phyloP scores from a whole-genome alignment of 2,329 filamentous ascomycete species.

The Aspergillus hortae region DNA sequence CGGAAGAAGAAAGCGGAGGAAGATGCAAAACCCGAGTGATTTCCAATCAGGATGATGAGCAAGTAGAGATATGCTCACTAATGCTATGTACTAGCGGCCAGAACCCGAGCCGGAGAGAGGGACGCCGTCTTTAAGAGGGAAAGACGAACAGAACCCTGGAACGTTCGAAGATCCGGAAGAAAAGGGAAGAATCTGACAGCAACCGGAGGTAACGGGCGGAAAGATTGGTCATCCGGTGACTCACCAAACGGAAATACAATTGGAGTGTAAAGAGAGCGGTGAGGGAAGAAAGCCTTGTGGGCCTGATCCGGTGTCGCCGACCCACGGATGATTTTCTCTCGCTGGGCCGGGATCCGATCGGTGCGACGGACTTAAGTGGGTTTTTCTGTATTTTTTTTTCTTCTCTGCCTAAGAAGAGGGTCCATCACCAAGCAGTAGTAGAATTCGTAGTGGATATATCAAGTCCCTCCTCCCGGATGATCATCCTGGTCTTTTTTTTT shows the following conservation, averaged over 20 bases:
- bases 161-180: constrained; percentile 5
- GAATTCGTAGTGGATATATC: constrained; percentile 18
- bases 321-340: constrained; percentile 1
- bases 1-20: no score
- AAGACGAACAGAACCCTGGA: constrained; percentile 2
- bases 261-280: constrained; percentile 9
- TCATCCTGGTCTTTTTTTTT: neutral
- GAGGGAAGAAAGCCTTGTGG: neutral
- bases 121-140: neutral
- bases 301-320: neutral
- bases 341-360: constrained; percentile 9
- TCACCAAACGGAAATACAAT: constrained; percentile 2
- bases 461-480: constrained; percentile 8
- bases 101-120: neutral
- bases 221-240: constrained; percentile 22
- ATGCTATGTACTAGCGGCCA: no score
- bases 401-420: constrained; percentile 2
- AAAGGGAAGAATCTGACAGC: neutral
- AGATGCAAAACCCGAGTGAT: no score
- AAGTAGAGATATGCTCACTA: no score
- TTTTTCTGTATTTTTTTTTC: neutral
- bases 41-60: no score
- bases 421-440: constrained; percentile 3
- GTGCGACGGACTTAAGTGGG: constrained; percentile 9
- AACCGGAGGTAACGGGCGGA: constrained; percentile 14